Base-by-base conservation (phyloP, 495 filamentous ascomycete genomes). In the Penicillium paxilli region DNA sequence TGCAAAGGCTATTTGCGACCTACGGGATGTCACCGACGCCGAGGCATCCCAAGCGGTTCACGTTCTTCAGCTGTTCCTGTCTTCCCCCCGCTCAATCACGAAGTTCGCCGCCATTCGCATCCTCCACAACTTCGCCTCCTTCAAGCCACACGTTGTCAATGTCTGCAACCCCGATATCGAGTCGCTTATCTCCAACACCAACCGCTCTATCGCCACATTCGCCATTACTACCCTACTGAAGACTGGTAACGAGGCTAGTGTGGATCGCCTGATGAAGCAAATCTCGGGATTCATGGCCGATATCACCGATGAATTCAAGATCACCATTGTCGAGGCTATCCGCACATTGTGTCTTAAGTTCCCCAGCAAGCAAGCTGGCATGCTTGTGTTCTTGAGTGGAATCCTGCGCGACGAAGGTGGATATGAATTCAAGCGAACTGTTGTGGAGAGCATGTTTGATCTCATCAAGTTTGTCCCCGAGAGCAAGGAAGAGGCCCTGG, bases 401-500 rank as follows among this genome's bases (percentile, higher is more conserved):
- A 95, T 98, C 37, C 75, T 99, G 46, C 84, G 94, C 14, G 94
- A 99, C 63, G 94, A 99, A 68, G 94, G 94, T 59, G 95, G 94
- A 42, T 99, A 96, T 67, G 95, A 98, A 47, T 98, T 98, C 74
- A 99, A 99, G 82, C 89, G 89, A 40, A 87, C 88, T 42, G 94
- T 99, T 20, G 93, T 99, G 41, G 95, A 98, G 77, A 96, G 92
- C 83, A 97, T 98, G 87, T 98, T 98, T 62, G 94, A 99, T 68
- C 79, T 99, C 38, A 99, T 99, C 73, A 96, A 97, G 66, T 99
- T 98, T 67, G 94, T 98, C 5, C 94, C 95, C 4, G 94, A 96
- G 35, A 95, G 91, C 60, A 96, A 95, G 75, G 94, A 98, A 76
- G 95, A 99, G 66, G 92, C 95, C 19, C 84, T 99, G 30, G 91